These are phyloP conservation scores for Magnusiomyces clavatus DNA, from an alignment of 1,139 yeast genomes.

Conservation along the genomic window DNA sequence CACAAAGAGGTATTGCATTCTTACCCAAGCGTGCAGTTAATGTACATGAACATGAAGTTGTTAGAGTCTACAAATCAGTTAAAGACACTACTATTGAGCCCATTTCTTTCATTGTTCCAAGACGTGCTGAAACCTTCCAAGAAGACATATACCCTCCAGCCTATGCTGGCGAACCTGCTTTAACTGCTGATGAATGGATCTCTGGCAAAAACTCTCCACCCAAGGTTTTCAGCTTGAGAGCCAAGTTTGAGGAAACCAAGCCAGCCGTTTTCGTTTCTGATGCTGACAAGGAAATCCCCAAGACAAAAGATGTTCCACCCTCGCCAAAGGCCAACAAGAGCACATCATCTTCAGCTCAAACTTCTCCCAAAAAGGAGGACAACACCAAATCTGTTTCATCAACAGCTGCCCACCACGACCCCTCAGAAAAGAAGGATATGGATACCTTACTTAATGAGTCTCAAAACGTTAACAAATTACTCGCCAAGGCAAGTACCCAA, in stretches of 20 bases:
- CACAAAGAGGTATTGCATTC: slow-evolving; percentile 93
- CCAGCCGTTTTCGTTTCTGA: slow-evolving; percentile 23
- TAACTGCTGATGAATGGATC: slow-evolving; percentile 72
- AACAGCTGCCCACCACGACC: background rate
- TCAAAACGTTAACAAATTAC: slow-evolving; percentile 41
- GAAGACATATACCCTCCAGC: slow-evolving; percentile 89
- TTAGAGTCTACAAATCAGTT: slow-evolving; percentile 74
- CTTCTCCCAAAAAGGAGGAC: background rate
- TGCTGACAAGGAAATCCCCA: slow-evolving; percentile 12
- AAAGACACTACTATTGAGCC: slow-evolving; percentile 82
- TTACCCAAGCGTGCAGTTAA: slow-evolving; percentile 78
- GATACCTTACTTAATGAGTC: slow-evolving; percentile 24
- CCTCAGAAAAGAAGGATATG: slow-evolving; percentile 9
- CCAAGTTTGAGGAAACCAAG: slow-evolving; percentile 68
- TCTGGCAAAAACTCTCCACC: slow-evolving; percentile 74
- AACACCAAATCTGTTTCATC: background rate
- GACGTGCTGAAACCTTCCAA: slow-evolving; percentile 89
- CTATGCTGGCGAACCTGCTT: slow-evolving; percentile 71
- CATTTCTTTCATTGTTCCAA: slow-evolving; percentile 82
- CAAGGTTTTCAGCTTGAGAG: slow-evolving; percentile 65
- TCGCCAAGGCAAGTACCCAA: slow-evolving; percentile 43
- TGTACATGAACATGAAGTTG: slow-evolving; percentile 75
- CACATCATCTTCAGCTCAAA: slow-evolving; percentile 8
- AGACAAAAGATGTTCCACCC: slow-evolving; percentile 15
- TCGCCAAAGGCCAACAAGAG: slow-evolving; percentile 19